These are phyloP conservation scores for Silene conica DNA, from an alignment of 148 eudicot genomes.

Conservation along the genomic window DNA sequence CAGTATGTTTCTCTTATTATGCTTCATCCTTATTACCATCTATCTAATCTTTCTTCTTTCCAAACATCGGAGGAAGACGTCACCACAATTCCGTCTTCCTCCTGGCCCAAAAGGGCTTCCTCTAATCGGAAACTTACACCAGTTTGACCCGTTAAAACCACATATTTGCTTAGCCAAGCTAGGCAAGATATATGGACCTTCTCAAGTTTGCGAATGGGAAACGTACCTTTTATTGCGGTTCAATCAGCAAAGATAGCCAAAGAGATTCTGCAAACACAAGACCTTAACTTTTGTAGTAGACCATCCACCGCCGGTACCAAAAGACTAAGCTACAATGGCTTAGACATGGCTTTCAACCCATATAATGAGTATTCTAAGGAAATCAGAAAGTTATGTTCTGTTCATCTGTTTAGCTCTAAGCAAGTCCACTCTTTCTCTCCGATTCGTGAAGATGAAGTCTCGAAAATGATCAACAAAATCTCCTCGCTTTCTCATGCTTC, in stretches of 20 bases:
- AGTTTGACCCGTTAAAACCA: background rate
- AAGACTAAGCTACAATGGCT: too few relatives aligned
- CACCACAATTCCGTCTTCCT: background rate
- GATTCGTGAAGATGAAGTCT: background rate
- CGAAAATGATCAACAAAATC: background rate
- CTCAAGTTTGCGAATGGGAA: background rate
- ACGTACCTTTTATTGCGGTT: too few relatives aligned
- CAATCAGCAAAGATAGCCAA: too few relatives aligned
- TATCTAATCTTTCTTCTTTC: background rate
- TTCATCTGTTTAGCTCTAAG: background rate
- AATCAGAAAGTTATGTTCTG: background rate
- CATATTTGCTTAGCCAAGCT: background rate
- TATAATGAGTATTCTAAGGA: background rate
- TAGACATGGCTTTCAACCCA: background rate
- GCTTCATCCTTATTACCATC: background rate
- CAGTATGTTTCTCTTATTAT: background rate
- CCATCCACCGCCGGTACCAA: too few relatives aligned
- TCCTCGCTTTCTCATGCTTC: background rate
- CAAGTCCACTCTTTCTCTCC: background rate
- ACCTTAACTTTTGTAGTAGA: too few relatives aligned
- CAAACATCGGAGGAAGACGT: background rate
- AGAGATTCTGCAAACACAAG: too few relatives aligned
- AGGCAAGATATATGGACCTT: background rate
- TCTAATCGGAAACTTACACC: constrained; percentile 1
- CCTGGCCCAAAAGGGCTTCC: constrained; percentile 11